phyloP scores from a whole-genome alignment of 768 basidiomycete genomes.

The Dioszegia hungarica region DNA sequence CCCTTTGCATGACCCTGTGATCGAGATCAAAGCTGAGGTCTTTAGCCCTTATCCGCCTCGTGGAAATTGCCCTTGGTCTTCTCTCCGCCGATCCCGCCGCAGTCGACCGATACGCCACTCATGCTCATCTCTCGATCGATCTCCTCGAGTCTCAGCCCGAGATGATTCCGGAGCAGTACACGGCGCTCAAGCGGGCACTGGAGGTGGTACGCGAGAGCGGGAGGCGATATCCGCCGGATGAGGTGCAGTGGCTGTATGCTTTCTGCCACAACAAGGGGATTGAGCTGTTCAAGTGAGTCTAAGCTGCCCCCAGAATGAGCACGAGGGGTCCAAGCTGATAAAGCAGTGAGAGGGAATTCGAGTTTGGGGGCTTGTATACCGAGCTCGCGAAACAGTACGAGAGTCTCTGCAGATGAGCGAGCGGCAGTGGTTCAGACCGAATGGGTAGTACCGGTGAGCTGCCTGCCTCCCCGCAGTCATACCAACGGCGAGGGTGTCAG shows the following conservation, averaged over 20 bases:
- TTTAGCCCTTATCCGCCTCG: not conserved
- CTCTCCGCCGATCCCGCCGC: not conserved
- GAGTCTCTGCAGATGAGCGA: slow-evolving; percentile 1
- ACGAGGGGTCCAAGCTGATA: not conserved
- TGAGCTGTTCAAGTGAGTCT: slow-evolving; percentile 5
- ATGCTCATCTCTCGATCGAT: not conserved
- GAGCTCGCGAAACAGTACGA: not conserved
- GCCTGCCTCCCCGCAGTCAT: too few species aligned
- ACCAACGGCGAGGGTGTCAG: too few species aligned
- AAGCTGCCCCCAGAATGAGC: not conserved
- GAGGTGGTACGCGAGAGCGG: not conserved
- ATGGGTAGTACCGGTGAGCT: not conserved
- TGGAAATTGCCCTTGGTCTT: not conserved
- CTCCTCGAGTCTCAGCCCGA: not conserved
- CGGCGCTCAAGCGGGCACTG: not conserved
- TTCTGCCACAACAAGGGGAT: slow-evolving; percentile 11
- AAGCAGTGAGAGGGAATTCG: not conserved
- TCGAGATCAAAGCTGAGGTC: not conserved
- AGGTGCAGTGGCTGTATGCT: slow-evolving; percentile 11
- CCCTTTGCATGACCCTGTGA: not conserved
- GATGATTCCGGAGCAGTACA: not conserved
- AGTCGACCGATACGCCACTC: not conserved
- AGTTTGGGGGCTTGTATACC: not conserved
- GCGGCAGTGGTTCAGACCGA: not conserved
- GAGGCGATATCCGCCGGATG: slow-evolving; percentile 13